Base-by-base conservation (phyloP, 1,284 basidiomycete genomes). In the Trichosporon coremiiforme region DNA sequence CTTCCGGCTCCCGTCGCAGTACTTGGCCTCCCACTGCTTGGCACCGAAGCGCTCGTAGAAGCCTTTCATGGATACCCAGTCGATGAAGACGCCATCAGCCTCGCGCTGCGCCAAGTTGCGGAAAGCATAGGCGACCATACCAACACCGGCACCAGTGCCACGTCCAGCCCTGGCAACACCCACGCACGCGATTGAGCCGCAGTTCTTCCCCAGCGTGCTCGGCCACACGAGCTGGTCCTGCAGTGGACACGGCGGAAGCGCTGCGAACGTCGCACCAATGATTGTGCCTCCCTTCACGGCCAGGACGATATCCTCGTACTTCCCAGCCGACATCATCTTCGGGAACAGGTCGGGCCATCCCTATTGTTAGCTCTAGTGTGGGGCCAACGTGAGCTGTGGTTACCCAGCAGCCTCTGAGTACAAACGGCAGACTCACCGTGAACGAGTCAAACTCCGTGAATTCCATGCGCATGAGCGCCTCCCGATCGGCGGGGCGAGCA, bases 331-430 rank as follows among this genome's bases (percentile, higher is more conserved):
- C 36, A 75, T 31, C 62, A 76, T 65, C 17, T 25, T 31, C 12
- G 68, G 72, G 45, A 73, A 76, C 69, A 72, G 60, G 67, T 75
- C 76, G 2, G 76, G 76, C 76, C 76, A 77, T 3, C 76, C 76
- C 75, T 76, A 62, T 9, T 7, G 53, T 72, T 13, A 70, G 68
- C 57, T 31, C 25, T 25, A 25, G 25, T 25, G 25, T 25, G 25
- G 25, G 25, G 25, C 25, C 25, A 25, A 25, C 25, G 25, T 25
- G 25, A 25, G 25, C 25, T 25, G 25, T 25, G 25, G 25, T 25
- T 25, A 25, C 25, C 25, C 25, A 25, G 25, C 25, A 25, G 25
- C 25, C 25, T 25, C 25, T 25, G 25, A 25, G 25, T 25, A 25
- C 25, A 25, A 20, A 10, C 12, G 17, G 8, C 10, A 45, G 41